These are phyloP conservation scores for Fusarium sp. DNA, from an alignment of 2,329 filamentous ascomycete genomes.

Conservation along the genomic window DNA sequence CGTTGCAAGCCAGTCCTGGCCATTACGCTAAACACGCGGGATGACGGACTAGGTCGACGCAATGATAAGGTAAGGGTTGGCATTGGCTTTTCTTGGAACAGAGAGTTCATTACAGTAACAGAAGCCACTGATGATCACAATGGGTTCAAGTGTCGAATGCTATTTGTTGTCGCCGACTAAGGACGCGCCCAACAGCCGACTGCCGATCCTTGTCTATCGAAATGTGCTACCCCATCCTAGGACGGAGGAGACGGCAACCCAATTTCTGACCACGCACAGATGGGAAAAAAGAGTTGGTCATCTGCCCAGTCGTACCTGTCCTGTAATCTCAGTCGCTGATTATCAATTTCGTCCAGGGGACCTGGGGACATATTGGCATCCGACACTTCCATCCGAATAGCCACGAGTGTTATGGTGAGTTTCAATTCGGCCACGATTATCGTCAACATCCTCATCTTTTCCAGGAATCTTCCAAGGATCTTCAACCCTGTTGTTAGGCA, in stretches of 20 bases:
- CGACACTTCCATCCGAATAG: conserved; percentile 9
- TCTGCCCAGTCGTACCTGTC: background rate
- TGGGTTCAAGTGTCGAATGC: background rate
- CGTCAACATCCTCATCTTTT: background rate
- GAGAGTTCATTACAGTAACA: no score
- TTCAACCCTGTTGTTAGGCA: background rate
- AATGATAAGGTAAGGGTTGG: background rate
- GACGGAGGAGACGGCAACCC: background rate
- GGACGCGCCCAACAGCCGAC: conserved; percentile 3
- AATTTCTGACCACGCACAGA: background rate
- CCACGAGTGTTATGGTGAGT: conserved; percentile 4
- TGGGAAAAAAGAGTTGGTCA: conserved; percentile 6
- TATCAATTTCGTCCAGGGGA: background rate
- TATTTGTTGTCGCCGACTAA: background rate
- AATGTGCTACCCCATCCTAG: background rate
- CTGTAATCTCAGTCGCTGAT: no score
- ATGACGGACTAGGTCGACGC: background rate
- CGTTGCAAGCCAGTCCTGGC: background rate
- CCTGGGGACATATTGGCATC: background rate
- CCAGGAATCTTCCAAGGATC: background rate
- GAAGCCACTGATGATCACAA: background rate
- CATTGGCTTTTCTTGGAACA: no score
- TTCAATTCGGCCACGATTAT: rapidly evolving
- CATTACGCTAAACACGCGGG: background rate
- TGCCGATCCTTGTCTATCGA: background rate